Percentiles rank a stretch among this genome's conserved stretches.
phyloP scores from a whole-genome alignment of 108 stramenopile species.

The Skeletonema grethae region DNA sequence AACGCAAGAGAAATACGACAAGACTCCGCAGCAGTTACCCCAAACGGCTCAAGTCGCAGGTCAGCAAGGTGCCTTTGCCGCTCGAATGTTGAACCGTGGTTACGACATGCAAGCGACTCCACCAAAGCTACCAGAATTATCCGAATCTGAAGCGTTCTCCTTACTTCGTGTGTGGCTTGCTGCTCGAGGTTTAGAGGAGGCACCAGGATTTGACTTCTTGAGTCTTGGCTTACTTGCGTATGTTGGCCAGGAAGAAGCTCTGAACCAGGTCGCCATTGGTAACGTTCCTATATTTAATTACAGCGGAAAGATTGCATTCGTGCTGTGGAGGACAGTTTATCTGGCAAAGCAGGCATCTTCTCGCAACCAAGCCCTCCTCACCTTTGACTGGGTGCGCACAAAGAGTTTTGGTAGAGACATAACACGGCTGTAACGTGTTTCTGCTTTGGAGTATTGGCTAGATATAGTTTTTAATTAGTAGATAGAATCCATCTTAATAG shows the following conservation, averaged over 20 bases:
- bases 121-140: slow-evolving; percentile 8
- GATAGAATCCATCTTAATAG: neutral
- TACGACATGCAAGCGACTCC: slow-evolving; percentile 19
- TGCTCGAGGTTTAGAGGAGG: slow-evolving; percentile 18
- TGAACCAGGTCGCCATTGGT: slow-evolving; percentile 34
- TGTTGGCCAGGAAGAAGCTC: slow-evolving; percentile 26
- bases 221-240: slow-evolving; percentile 28
- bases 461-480: neutral
- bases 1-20: slow-evolving; percentile 4
- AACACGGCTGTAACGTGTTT: slow-evolving; percentile 59
- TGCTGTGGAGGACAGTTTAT: slow-evolving; percentile 79
- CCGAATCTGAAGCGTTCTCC: slow-evolving; percentile 9
- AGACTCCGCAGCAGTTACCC: slow-evolving; percentile 36
- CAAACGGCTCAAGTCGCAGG: slow-evolving; percentile 40
- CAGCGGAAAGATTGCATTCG: slow-evolving; percentile 64
- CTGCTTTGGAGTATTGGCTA: neutral
- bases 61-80: slow-evolving; percentile 39
- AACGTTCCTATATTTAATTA: slow-evolving; percentile 50
- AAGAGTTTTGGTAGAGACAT: slow-evolving; percentile 81
- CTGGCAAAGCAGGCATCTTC: slow-evolving; percentile 78
- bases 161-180: slow-evolving; percentile 16
- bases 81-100: slow-evolving; percentile 32
- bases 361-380: slow-evolving; percentile 77
- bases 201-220: slow-evolving; percentile 15
- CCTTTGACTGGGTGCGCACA: slow-evolving; percentile 80